Percentiles rank a stretch among this genome's conserved stretches.
Conservation (phyloP, 352 stramenopile species). For the Globisporangium spiculum region DNA sequence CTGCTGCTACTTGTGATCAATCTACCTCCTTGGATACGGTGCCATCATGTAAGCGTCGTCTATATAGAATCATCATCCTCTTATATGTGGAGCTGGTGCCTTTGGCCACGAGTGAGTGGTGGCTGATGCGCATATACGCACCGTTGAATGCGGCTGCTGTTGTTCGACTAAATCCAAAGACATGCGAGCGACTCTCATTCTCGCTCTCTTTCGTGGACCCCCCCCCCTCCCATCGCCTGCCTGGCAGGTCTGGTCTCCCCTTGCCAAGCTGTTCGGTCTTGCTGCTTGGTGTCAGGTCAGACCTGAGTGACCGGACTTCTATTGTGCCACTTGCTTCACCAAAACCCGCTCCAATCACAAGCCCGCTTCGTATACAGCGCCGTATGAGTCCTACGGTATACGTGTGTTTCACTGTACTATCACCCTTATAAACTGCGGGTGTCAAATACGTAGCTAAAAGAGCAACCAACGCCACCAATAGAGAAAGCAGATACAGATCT, state of each 20-base stretch:
- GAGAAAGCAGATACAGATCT: neutral
- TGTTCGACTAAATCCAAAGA: neutral
- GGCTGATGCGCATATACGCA: neutral
- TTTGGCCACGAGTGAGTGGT: neutral
- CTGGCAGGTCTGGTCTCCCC: neutral
- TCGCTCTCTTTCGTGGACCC: neutral
- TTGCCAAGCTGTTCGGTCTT: neutral
- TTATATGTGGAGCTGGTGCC: neutral
- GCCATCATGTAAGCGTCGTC: neutral
- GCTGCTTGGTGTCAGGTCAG: neutral
- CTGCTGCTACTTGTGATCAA: too few species aligned
- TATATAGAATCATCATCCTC: neutral
- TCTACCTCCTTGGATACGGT: too few species aligned
- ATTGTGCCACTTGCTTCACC: neutral
- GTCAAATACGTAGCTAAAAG: neutral
- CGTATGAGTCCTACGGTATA: neutral
- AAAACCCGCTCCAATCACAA: slow-evolving; percentile 1
- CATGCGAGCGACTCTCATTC: neutral
- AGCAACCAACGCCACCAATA: neutral
- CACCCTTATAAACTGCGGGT: neutral
- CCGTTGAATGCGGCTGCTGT: neutral
- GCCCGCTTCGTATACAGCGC: neutral
- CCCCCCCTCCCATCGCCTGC: too few species aligned
- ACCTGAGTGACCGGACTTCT: neutral
- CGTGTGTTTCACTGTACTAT: neutral